These are phyloP conservation scores for Simmondsia chinensis DNA, from an alignment of 148 eudicot species.

Conservation along the genomic window DNA sequence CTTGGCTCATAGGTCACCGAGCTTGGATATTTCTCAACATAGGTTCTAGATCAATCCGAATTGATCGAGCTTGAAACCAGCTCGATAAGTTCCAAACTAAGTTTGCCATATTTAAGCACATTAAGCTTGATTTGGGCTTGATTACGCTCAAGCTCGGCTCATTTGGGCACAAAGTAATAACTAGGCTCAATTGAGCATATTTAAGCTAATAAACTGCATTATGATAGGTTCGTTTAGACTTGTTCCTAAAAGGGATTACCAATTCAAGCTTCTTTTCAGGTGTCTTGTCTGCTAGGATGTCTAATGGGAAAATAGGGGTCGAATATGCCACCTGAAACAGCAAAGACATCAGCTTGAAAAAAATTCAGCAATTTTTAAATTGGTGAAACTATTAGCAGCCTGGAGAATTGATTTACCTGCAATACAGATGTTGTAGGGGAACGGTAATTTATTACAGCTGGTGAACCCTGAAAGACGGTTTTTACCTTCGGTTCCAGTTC, in stretches of 20 bases:
- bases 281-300: constrained; percentile 24
- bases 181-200: too few species aligned
- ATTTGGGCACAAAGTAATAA: too few species aligned
- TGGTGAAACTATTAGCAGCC: neutral
- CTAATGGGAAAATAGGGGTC: constrained; percentile 41
- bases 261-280: constrained; percentile 23
- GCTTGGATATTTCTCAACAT: too few species aligned
- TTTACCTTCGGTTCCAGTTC: constrained; percentile 44
- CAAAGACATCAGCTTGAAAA: neutral
- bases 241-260: constrained; percentile 23
- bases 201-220: too few species aligned
- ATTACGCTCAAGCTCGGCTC: too few species aligned
- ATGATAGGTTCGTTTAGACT: too few species aligned
- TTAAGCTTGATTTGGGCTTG: too few species aligned
- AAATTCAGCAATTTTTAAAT: neutral
- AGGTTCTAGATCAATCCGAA: too few species aligned
- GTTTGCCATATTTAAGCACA: too few species aligned
- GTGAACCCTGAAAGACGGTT: constrained; percentile 31
- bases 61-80: too few species aligned
- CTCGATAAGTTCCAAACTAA: too few species aligned
- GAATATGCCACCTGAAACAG: constrained; percentile 46
- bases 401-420: constrained; percentile 27
- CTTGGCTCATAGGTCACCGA: too few species aligned
- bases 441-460: constrained; percentile 50
- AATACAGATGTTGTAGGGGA: constrained; percentile 32